Evolutionary conservation across 2,329 filamentous ascomycete genomes (phyloP), one percentile per base, ranked within the genome.

Genomic region (Cladosporium colombiae): DNA sequence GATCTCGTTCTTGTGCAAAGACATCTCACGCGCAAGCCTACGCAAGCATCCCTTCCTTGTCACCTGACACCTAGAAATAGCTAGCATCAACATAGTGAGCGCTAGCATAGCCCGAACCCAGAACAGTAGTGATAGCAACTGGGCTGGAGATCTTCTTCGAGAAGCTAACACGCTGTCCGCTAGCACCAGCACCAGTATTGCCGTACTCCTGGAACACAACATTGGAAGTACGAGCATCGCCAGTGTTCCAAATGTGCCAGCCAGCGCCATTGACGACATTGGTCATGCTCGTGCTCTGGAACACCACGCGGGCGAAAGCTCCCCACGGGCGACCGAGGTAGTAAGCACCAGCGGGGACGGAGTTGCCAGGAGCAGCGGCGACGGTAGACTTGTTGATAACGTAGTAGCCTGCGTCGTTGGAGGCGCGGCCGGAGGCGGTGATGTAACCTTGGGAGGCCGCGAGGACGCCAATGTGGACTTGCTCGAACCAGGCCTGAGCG

Each of bases 151-250:
- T 66, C 64, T 76, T 80, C 46, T 74, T 79, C 1, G 80, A 74
- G 69, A 85, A 86, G 66, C 76, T 78, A 11, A 84, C 86, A 56
- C 87, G 78, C 0, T 79, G 81, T 0, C 86, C 86, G 18, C 76
- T 74, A 2, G 86, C 79, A 25, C 61, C 88, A 33, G 78, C 73
- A 1, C 88, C 88, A 1, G 81, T 81, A 75, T 90, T 90, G 23
- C 70, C 76, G 71, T 84, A 89, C 78, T 90, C 88, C 10, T 77
- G 84, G 68, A 85, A 89, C 27, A 79, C 75, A 1, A 89, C 84
- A 53, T 84, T 77, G 33, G 78, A 79, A 0, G 85, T 87, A 33
- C 81, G 79, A 18, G 79, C 72, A 52, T 82, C 78, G 2, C 77
- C 78, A 1, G 70, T 76, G 65, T 81, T 81, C 88, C 88, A 90